These are phyloP conservation scores for Tubosaeta sp. DNA, from an alignment of 768 basidiomycete species.

Conservation along the genomic window DNA sequence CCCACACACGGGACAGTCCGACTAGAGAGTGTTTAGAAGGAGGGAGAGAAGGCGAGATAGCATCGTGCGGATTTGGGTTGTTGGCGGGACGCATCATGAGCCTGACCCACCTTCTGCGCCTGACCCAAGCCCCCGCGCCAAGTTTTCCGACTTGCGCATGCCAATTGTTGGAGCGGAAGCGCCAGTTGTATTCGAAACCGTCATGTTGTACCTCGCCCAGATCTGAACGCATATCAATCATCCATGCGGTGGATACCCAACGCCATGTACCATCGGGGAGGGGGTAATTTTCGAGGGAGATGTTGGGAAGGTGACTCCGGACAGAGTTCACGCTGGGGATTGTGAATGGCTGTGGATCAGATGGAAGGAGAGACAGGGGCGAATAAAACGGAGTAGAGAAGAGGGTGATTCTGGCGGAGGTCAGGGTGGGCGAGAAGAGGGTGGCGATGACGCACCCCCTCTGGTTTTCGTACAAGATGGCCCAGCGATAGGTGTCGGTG, in stretches of 20 bases:
- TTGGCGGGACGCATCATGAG: slow-evolving; percentile 72
- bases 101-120: slow-evolving; percentile 77
- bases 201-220: slow-evolving; percentile 73
- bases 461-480: slow-evolving; percentile 78
- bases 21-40: slow-evolving; percentile 20
- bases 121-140: slow-evolving; percentile 68
- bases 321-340: slow-evolving; percentile 40
- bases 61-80: slow-evolving; percentile 3
- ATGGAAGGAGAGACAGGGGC: slow-evolving; percentile 59
- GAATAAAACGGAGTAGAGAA: slow-evolving; percentile 77
- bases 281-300: slow-evolving; percentile 60
- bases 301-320: slow-evolving; percentile 47
- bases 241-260: slow-evolving; percentile 79
- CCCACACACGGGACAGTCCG: slow-evolving; percentile 45
- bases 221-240: slow-evolving; percentile 84
- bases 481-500: slow-evolving; percentile 68
- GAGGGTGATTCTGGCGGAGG: slow-evolving; percentile 45
- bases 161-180: slow-evolving; percentile 67
- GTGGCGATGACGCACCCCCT: slow-evolving; percentile 51
- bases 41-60: not conserved
- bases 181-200: slow-evolving; percentile 85
- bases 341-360: slow-evolving; percentile 73
- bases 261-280: slow-evolving; percentile 78
- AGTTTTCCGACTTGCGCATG: slow-evolving; percentile 54
- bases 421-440: slow-evolving; percentile 4